These are phyloP conservation scores for Colletotrichum sublineola DNA, from an alignment of 2,329 filamentous ascomycete genomes.

Conservation along the genomic window DNA sequence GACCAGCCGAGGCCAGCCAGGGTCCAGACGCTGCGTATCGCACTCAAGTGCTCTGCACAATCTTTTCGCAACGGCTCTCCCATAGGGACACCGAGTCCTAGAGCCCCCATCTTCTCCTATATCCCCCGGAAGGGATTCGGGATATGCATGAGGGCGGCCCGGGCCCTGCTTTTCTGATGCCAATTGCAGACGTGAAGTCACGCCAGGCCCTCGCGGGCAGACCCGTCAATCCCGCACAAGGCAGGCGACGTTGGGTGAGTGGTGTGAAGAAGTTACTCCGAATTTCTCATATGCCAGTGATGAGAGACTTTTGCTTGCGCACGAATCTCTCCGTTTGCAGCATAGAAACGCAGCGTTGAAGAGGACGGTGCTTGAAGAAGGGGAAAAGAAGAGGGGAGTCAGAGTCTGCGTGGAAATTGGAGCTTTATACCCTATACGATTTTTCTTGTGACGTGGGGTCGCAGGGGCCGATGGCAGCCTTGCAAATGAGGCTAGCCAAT, in stretches of 20 bases:
- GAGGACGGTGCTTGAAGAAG: conserved; percentile 78
- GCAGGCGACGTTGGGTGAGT: conserved; percentile 57
- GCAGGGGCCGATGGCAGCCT: conserved; percentile 39
- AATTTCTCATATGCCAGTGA: conserved; percentile 92
- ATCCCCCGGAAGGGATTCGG: conserved; percentile 34
- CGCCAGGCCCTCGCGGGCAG: conserved; percentile 91
- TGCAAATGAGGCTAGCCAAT: conserved; percentile 42
- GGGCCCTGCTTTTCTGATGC: conserved; percentile 91
- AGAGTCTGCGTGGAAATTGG: conserved; percentile 16
- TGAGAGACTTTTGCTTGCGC: conserved; percentile 49
- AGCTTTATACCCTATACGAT: conserved; percentile 15
- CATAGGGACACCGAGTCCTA: conserved; percentile 72
- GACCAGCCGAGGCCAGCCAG: conserved; percentile 45
- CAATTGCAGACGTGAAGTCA: conserved; percentile 85
- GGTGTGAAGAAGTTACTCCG: conserved; percentile 88
- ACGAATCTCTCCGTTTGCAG: conserved; percentile 77
- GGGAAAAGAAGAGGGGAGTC: conserved; percentile 51
- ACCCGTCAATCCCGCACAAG: conserved; percentile 59
- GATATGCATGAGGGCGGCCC: conserved; percentile 47
- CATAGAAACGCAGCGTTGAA: conserved; percentile 97
- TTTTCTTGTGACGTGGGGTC: conserved; percentile 34
- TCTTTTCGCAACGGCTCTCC: conserved; percentile 91
- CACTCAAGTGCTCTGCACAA: conserved; percentile 92
- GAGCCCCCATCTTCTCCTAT: conserved; percentile 49
- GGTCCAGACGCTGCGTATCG: conserved; percentile 87